A percentile compares a stretch with the other conserved stretches of the same genome.
These are phyloP conservation scores for Epichloe gansuensis DNA, from an alignment of 2,329 filamentous ascomycete genomes.

Conservation along the genomic window DNA sequence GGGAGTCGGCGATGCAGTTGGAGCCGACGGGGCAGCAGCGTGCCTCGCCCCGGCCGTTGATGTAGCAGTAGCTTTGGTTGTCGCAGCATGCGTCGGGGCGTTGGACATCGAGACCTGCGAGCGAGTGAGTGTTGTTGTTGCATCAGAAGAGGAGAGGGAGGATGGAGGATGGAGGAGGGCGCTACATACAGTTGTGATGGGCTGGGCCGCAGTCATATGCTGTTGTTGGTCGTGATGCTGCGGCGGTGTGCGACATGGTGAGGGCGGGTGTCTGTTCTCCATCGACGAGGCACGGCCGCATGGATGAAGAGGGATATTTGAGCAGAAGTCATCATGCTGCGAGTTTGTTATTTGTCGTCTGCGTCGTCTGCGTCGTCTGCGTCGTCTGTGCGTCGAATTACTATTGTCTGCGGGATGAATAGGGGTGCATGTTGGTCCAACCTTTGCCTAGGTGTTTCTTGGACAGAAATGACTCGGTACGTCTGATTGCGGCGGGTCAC, in stretches of 20 bases:
- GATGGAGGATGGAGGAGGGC: not conserved
- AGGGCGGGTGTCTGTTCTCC: too few species aligned
- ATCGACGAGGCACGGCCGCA: too few species aligned
- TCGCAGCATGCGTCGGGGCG: constrained; percentile 27
- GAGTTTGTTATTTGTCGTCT: too few species aligned
- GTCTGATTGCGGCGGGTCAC: too few species aligned
- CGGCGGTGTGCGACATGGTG: not conserved
- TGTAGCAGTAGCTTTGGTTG: constrained; percentile 33
- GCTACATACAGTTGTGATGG: constrained; percentile 19
- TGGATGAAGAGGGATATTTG: too few species aligned
- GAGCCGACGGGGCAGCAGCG: constrained; percentile 32
- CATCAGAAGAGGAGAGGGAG: not conserved
- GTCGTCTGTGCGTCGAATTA: not conserved
- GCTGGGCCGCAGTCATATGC: constrained; percentile 14
- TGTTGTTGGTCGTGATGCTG: not conserved
- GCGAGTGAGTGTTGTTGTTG: not conserved
- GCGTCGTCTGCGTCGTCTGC: not conserved
- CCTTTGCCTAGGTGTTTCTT: too few species aligned
- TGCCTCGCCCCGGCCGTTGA: constrained; percentile 20
- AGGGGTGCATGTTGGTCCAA: not conserved
- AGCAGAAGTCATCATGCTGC: too few species aligned
- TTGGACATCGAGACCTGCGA: constrained; percentile 30
- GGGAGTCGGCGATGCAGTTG: constrained; percentile 26
- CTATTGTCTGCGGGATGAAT: constrained; percentile 1
- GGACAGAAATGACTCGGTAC: too few species aligned